Conservation (phyloP, 2,329 filamentous ascomycete species). For the Pestalotiopsis fici region DNA sequence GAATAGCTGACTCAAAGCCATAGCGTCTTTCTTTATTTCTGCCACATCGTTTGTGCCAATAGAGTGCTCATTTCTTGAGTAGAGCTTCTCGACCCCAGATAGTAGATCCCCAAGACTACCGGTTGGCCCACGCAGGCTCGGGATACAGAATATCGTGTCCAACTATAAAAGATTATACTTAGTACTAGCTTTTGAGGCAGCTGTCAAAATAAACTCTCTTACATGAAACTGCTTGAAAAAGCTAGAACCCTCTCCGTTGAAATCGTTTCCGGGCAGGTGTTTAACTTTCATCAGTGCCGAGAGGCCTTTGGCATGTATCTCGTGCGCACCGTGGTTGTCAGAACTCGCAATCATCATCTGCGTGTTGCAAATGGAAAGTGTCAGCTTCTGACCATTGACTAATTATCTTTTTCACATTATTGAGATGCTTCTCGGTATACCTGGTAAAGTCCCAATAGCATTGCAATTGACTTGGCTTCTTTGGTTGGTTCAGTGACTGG, state of each 20-base stretch:
- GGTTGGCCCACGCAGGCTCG: background rate
- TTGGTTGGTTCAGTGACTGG: conserved; percentile 1
- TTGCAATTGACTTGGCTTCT: conserved; percentile 17
- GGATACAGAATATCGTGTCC: background rate
- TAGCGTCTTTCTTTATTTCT: conserved; percentile 1
- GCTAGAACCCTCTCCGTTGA: background rate
- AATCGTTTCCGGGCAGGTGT: background rate
- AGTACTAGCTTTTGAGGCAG: background rate
- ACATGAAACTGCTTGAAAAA: no score
- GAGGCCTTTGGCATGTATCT: conserved; percentile 18
- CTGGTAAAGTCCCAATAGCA: conserved; percentile 23
- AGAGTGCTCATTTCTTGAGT: background rate
- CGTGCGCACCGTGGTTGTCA: conserved; percentile 13
- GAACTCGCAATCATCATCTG: conserved; percentile 16
- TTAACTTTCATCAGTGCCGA: conserved; percentile 10
- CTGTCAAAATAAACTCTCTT: background rate
- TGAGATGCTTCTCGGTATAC: background rate
- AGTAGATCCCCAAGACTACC: background rate
- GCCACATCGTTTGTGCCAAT: background rate
- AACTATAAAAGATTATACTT: background rate
- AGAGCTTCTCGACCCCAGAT: background rate
- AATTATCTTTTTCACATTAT: background rate
- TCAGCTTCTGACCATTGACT: background rate
- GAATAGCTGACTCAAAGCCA: background rate
- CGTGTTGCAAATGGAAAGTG: background rate